A percentile compares a stretch with the other conserved stretches of the same genome.
Evolutionary conservation across 2,329 filamentous ascomycete species (phyloP).

Genomic region (Penicillium sp.): DNA sequence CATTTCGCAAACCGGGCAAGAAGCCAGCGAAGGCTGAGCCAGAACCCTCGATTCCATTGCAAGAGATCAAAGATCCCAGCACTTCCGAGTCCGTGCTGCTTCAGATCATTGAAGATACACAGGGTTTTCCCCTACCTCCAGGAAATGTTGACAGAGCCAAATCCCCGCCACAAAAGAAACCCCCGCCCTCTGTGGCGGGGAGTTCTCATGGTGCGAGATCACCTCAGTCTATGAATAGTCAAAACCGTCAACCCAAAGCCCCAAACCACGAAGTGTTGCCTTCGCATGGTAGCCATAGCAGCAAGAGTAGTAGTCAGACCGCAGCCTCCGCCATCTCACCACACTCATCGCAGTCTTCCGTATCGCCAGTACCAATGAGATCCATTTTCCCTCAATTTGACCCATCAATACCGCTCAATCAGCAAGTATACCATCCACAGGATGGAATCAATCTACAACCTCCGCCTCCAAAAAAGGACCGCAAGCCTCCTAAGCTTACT

Average conservation of each 20-base stretch:
- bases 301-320: conserved; percentile 16
- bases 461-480: conserved; percentile 11
- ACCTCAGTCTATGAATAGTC: conserved; percentile 16
- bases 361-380: conserved; percentile 41
- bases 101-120: conserved; percentile 41
- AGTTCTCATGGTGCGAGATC: conserved; percentile 15
- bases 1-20: conserved; percentile 33
- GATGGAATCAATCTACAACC: conserved; percentile 14
- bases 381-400: conserved; percentile 51
- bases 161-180: conserved; percentile 14
- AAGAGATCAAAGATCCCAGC: conserved; percentile 29
- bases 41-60: conserved; percentile 29
- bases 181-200: conserved; percentile 12
- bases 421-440: conserved; percentile 41
- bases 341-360: conserved; percentile 20
- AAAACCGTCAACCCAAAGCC: conserved; percentile 15
- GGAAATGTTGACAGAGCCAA: conserved; percentile 20
- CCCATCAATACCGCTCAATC: conserved; percentile 36
- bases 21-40: conserved; percentile 26
- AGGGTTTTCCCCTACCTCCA: conserved; percentile 29
- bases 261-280: conserved; percentile 11
- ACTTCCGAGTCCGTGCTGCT: conserved; percentile 41
- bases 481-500: conserved; percentile 30
- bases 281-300: conserved; percentile 15
- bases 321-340: conserved; percentile 14